Evolutionary conservation across 2,329 filamentous ascomycete species (phyloP).

Genomic region (Ramularia endophylla): DNA sequence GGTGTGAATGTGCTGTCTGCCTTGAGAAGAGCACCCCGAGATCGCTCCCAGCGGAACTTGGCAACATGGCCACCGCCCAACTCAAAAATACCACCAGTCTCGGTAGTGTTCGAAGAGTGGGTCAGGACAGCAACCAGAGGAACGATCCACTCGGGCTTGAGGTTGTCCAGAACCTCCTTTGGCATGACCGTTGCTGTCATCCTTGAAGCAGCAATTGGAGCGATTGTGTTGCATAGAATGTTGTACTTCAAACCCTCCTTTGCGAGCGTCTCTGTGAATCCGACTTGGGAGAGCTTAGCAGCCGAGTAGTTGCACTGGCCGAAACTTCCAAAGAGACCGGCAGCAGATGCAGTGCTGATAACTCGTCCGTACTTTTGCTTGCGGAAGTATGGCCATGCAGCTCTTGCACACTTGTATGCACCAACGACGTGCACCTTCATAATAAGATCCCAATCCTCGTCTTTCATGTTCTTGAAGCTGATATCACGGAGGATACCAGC

Average conservation of each 20-base stretch:
- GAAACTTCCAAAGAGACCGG: constrained; percentile 91
- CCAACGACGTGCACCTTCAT: constrained; percentile 89
- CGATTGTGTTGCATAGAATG: constrained; percentile 91
- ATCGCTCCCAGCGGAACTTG: constrained; percentile 92
- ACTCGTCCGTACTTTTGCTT: constrained; percentile 98
- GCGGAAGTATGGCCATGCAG: constrained; percentile 95
- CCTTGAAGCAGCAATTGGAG: constrained; percentile 87
- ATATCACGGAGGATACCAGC: constrained; percentile 91
- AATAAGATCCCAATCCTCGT: constrained; percentile 93
- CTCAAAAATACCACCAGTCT: constrained; percentile 89
- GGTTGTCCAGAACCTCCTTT: constrained; percentile 76
- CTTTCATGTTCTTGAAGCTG: constrained; percentile 98
- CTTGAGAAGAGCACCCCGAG: constrained; percentile 82
- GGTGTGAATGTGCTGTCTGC: constrained; percentile 84
- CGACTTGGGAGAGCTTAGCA: constrained; percentile 90
- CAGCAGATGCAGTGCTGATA: constrained; percentile 95
- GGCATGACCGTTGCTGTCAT: constrained; percentile 97
- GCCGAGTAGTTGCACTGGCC: constrained; percentile 97
- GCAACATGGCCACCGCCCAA: constrained; percentile 87
- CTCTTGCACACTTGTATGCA: constrained; percentile 89
- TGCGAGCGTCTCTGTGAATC: constrained; percentile 94
- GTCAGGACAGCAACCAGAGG: constrained; percentile 84
- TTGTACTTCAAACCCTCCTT: constrained; percentile 99
- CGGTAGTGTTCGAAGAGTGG: constrained; percentile 74
- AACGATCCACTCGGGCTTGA: constrained; percentile 93